Evolutionary conservation across 805 yeast species (phyloP), one percentile per base, ranked within the genome.

Genomic region (Suhomyces tanzawaensis): DNA sequence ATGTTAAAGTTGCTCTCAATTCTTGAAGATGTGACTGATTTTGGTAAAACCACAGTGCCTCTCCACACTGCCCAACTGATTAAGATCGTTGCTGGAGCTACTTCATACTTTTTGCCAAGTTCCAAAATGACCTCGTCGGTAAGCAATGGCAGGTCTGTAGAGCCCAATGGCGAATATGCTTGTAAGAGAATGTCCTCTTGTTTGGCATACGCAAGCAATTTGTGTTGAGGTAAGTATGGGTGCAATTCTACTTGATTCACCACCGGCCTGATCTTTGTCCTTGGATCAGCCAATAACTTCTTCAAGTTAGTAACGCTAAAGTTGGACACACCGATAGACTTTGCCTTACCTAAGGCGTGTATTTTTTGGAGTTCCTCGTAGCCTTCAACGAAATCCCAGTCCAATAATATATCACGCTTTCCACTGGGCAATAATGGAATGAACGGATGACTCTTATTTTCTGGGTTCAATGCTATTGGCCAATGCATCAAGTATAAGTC

Each of bases 401-500:
- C 66, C 13, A 47, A 38, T 16, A 53, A 45, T 23, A 66, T 53
- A 11, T 34, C 34, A 18, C 37, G 37, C 4, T 27, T 32, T 13
- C 24, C 37, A 32, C 69, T 72, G 41, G 78, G 59, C 13, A 81
- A 66, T 26, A 76, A 74, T 11, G 39, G 39, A 12, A 36, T 1
- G 12, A 4, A n/a, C 16, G 40, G 35, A 15, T 36, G 19, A 7
- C 22, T 23, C 16, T 19, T 31, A 17, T 36, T 36, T 19, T 26
- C 37, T 4, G 35, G 30, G 15, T 36, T 31, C 35, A 36, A 31
- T n/a, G 40, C 34, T n/a, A 36, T 31, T 4, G 95, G 95, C 93
- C 93, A 86, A 60, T 86, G 95, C 57, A 85, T 73, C 53, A 87
- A 70, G 55, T 81, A 79, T 39, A 86, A 64, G 56, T 86, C 95